Base-by-base conservation (phyloP, 805 yeast genomes). In the Yamadazyma olivae region DNA sequence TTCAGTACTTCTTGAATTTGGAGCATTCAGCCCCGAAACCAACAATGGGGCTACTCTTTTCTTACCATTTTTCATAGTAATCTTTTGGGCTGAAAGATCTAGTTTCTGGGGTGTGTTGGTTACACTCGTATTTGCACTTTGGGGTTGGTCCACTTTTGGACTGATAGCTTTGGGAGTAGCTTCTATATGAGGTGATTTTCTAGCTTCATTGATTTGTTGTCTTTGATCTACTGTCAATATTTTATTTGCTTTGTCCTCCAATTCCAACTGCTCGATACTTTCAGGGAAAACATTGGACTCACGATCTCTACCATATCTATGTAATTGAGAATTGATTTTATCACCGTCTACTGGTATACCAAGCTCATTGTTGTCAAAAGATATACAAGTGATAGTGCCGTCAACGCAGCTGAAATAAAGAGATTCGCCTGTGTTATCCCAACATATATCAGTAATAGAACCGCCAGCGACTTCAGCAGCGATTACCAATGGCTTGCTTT, bases 261-360 rank as follows among this genome's bases (percentile, higher is more conserved):
- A 61, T 4, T 64, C 55, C 38, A 91, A 66, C 57, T 90, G 97
- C 35, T 78, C 83, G 1, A 82, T 74, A 57, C 93, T 82, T 52
- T 91, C 98, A 0, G 96, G 95, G 49, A 88, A 84, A 15, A 82
- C 81, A 64, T 83, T 69, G 6, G 85, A 75, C 45, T 90, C 96
- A 38, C 89, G 74, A 43, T 86, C 95, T 2, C 85, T 89, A 43
- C 99, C 98, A 54, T 84, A 91, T 46, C 88, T 72, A 46, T 83
- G 80, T 38, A 91, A 69, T 40, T 86, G 83, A 27, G 75, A 70
- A 39, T 78, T 82, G 40, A 83, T 79, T 46, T 74, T 75, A 7
- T 61, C 67, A 27, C 76, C 90, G 25, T 80, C 53, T 0, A 95
- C 82, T 4, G 83, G 71, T 8, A 54, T 55, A 4, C 95, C 95